Conservation (phyloP, 202 grass and related monocot species). For the Musa balbisiana region DNA sequence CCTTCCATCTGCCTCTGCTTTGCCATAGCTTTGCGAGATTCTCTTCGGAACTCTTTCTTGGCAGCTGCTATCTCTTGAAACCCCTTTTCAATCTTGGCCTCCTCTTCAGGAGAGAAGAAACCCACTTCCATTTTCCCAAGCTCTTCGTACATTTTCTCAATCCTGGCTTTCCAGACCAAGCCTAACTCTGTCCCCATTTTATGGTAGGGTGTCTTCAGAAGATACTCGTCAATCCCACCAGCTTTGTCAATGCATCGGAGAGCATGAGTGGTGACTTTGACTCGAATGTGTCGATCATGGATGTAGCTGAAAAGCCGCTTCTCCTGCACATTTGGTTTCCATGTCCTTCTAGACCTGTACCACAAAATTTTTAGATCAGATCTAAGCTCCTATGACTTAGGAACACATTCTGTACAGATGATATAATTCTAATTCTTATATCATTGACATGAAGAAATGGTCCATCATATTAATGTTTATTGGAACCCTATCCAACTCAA, state of each 20-base stretch:
- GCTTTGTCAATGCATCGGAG: slow-evolving; percentile 97
- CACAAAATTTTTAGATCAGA: slow-evolving; percentile 5
- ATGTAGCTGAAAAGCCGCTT: slow-evolving; percentile 97
- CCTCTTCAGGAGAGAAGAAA: slow-evolving; percentile 73
- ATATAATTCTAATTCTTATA: too few species aligned
- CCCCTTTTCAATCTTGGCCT: slow-evolving; percentile 53
- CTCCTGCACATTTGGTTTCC: slow-evolving; percentile 98
- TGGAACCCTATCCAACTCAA: too few species aligned
- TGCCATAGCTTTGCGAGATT: slow-evolving; percentile 40
- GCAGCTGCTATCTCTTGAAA: slow-evolving; percentile 43
- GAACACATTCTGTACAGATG: too few species aligned
- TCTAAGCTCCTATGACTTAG: neutral
- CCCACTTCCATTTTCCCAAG: slow-evolving; percentile 60
- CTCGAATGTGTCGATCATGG: slow-evolving; percentile 69
- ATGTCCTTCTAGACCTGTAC: slow-evolving; percentile 65
- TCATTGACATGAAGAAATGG: too few species aligned
- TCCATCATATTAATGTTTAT: too few species aligned
- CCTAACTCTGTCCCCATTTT: slow-evolving; percentile 91
- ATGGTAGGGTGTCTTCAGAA: slow-evolving; percentile 79
- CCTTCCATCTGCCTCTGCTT: slow-evolving; percentile 45
- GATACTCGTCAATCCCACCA: slow-evolving; percentile 93
- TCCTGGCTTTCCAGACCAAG: slow-evolving; percentile 70
- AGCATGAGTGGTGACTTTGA: slow-evolving; percentile 91
- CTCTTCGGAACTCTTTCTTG: slow-evolving; percentile 43
- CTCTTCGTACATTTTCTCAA: slow-evolving; percentile 90